A percentile compares a stretch with the other conserved stretches of the same genome.
Conservation (phyloP, 768 basidiomycete species). For the Cyclocybe aegerita region DNA sequence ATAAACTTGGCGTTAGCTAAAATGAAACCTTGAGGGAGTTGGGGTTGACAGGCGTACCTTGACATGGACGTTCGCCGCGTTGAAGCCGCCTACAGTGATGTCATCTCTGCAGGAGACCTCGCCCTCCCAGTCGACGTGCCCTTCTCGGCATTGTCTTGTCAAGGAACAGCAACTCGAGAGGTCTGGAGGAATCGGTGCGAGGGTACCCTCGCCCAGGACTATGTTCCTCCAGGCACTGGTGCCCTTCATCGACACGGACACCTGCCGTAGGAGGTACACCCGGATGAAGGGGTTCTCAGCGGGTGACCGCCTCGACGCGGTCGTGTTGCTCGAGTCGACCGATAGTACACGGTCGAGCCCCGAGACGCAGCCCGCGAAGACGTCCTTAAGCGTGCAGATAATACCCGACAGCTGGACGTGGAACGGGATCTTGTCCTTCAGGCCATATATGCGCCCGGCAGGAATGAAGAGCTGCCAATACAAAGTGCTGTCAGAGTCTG, state of each 20-base stretch:
- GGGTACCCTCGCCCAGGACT: constrained; percentile 47
- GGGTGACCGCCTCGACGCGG: constrained; percentile 8
- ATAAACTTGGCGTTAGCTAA: constrained; percentile 3
- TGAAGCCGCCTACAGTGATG: constrained; percentile 45
- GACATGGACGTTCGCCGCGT: constrained; percentile 38
- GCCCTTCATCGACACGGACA: constrained; percentile 32
- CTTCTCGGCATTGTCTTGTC: constrained; percentile 25
- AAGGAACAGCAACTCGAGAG: constrained; percentile 20
- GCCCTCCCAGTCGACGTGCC: constrained; percentile 64
- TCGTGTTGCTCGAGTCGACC: constrained; percentile 19
- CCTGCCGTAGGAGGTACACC: constrained; percentile 55
- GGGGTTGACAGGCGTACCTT: constrained; percentile 29
- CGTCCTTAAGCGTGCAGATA: constrained; percentile 41
- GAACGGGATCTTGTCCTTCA: constrained; percentile 60
- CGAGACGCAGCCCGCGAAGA: constrained; percentile 30
- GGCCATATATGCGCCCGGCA: constrained; percentile 48
- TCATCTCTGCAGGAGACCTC: constrained; percentile 37
- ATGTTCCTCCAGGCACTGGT: constrained; percentile 36
- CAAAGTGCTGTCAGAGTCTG: neutral
- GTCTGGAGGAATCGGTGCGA: constrained; percentile 44
- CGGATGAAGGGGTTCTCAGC: constrained; percentile 33
- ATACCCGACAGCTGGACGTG: constrained; percentile 60
- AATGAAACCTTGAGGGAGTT: neutral
- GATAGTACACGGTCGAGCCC: constrained; percentile 21
- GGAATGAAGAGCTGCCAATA: constrained; percentile 58